Conservation (phyloP, 2,329 filamentous ascomycete species). For the Ophiostoma sp. region DNA sequence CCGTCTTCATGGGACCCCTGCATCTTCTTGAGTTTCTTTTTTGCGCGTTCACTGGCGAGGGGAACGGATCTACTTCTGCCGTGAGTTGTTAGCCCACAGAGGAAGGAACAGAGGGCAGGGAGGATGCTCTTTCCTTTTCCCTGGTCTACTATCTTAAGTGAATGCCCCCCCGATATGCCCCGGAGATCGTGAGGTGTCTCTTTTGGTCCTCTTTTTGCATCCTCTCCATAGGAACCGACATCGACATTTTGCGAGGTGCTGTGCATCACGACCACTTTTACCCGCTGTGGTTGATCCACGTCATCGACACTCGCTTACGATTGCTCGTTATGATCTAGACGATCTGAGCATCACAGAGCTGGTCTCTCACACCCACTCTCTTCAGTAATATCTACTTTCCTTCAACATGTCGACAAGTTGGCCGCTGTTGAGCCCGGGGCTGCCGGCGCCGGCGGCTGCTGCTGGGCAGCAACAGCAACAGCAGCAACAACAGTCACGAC, state of each 20-base stretch:
- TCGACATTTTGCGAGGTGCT: background rate
- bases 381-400: background rate
- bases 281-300: conserved; percentile 21
- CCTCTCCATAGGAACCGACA: background rate
- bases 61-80: background rate
- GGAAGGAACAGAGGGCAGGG: background rate
- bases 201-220: background rate
- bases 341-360: background rate
- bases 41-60: background rate
- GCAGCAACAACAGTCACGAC: background rate
- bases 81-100: background rate
- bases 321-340: conserved; percentile 13
- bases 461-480: background rate
- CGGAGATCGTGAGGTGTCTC: background rate
- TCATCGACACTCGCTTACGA: background rate
- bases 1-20: background rate
- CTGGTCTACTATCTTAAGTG: background rate
- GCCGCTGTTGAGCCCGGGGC: conserved; percentile 19
- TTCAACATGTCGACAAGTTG: background rate
- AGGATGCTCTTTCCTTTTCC: background rate
- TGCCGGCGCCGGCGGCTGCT: background rate
- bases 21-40: background rate
- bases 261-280: background rate
- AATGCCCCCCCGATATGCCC: background rate
- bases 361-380: background rate